phyloP scores from a whole-genome alignment of 345 rosid species.

The Citrus reticulata region DNA sequence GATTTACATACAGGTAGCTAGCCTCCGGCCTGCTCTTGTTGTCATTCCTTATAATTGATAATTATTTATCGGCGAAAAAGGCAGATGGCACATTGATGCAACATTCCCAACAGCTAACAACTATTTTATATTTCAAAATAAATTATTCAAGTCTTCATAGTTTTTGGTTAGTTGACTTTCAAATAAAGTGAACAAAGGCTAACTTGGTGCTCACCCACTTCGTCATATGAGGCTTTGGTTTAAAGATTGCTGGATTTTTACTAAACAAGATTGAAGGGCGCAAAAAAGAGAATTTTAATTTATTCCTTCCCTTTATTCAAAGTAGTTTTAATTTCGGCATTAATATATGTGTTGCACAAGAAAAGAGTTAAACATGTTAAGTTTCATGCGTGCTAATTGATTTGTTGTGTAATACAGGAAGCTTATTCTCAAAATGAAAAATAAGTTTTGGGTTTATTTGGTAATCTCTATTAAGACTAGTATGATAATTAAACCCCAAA shows the following conservation, averaged over 20 bases:
- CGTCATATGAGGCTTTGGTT: neutral
- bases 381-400: too few species aligned
- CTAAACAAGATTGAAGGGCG: neutral
- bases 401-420: too few species aligned
- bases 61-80: slow-evolving; percentile 9
- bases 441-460: neutral
- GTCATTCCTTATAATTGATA: slow-evolving; percentile 21
- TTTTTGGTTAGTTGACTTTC: slow-evolving; percentile 6
- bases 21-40: neutral
- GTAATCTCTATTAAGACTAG: neutral
- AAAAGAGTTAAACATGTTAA: too few species aligned
- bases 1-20: neutral
- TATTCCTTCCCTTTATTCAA: too few species aligned
- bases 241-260: neutral
- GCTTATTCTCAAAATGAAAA: neutral
- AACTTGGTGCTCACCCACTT: neutral
- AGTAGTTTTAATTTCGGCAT: too few species aligned
- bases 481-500: neutral
- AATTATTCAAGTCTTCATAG: neutral
- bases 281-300: neutral
- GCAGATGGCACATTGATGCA: slow-evolving; percentile 1
- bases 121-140: neutral
- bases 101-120: slow-evolving; percentile 9
- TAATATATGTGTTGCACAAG: too few species aligned
- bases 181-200: neutral